These are phyloP conservation scores for Blastocystis sp. DNA, from an alignment of 352 stramenopile genomes.

Conservation along the genomic window DNA sequence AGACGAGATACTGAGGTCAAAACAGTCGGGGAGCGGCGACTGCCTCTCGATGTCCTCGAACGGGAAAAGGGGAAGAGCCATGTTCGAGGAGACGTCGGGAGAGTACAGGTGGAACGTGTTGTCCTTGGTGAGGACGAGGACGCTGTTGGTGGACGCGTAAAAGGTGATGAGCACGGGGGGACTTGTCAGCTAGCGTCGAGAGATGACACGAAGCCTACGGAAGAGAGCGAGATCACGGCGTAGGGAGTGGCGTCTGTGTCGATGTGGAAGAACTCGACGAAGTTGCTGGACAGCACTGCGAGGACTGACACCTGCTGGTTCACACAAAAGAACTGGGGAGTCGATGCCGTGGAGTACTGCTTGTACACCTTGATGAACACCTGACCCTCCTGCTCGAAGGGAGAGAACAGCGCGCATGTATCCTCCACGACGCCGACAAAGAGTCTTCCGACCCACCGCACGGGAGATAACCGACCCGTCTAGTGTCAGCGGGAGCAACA, in stretches of 20 bases:
- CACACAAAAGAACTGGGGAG: slow-evolving; percentile 7
- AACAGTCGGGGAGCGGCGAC: background rate
- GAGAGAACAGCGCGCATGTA: background rate
- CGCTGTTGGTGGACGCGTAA: background rate
- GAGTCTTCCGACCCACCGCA: slow-evolving; percentile 6
- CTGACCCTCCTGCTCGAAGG: background rate
- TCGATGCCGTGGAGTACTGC: background rate
- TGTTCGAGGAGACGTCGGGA: background rate
- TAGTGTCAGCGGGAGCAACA: background rate
- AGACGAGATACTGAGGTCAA: background rate
- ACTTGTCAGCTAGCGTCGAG: background rate
- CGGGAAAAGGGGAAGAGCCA: background rate
- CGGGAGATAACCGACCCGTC: background rate
- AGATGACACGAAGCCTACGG: background rate
- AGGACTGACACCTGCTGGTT: slow-evolving; percentile 8
- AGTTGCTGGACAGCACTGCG: background rate
- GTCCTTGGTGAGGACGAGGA: background rate
- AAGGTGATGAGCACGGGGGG: background rate
- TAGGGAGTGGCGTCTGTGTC: background rate
- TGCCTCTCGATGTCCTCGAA: background rate
- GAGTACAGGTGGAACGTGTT: background rate
- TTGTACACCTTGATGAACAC: slow-evolving; percentile 17
- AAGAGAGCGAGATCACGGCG: background rate
- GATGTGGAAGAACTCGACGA: background rate
- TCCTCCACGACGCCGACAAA: background rate